A percentile compares a stretch with the other conserved stretches of the same genome.
Evolutionary conservation across 768 basidiomycete species (phyloP).

Genomic region (Rhizopogon vulgaris): DNA sequence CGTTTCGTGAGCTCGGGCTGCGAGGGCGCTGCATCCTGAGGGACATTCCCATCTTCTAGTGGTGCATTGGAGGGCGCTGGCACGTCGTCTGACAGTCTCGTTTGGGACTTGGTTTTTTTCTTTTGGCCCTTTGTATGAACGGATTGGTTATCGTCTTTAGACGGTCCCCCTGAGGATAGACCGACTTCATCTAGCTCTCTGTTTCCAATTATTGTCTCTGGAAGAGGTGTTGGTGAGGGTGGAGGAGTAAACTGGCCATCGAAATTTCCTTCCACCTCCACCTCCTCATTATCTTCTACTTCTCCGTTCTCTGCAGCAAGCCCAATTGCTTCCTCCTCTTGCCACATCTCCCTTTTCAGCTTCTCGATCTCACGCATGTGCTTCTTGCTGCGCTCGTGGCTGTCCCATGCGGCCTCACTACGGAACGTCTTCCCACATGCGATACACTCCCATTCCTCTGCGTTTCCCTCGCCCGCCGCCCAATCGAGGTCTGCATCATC

Average conservation of each 20-base stretch:
- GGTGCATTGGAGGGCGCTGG: background rate
- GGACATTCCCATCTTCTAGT: background rate
- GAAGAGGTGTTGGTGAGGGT: conserved; percentile 13
- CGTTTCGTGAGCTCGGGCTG: conserved; percentile 55
- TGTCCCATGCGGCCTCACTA: conserved; percentile 92
- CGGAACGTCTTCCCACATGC: conserved; percentile 86
- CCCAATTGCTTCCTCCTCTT: conserved; percentile 64
- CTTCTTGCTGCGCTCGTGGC: conserved; percentile 93
- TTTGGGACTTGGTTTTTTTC: conserved; percentile 6
- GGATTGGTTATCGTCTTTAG: conserved; percentile 5
- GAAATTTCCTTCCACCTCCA: conserved; percentile 3
- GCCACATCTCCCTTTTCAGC: conserved; percentile 69
- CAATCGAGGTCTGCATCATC: conserved; percentile 60
- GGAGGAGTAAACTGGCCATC: conserved; percentile 2
- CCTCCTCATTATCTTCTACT: conserved; percentile 14
- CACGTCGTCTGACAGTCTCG: background rate
- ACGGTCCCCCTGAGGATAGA: background rate
- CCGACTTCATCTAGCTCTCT: conserved; percentile 1
- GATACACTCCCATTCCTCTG: conserved; percentile 93
- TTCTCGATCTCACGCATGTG: conserved; percentile 84
- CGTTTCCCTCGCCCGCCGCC: conserved; percentile 64
- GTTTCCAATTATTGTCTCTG: background rate
- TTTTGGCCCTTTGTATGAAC: conserved; percentile 4
- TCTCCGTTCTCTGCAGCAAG: conserved; percentile 33
- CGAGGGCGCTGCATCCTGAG: conserved; percentile 1